phyloP scores from a whole-genome alignment of 2,329 filamentous ascomycete species.

The Neurospora crassa region DNA sequence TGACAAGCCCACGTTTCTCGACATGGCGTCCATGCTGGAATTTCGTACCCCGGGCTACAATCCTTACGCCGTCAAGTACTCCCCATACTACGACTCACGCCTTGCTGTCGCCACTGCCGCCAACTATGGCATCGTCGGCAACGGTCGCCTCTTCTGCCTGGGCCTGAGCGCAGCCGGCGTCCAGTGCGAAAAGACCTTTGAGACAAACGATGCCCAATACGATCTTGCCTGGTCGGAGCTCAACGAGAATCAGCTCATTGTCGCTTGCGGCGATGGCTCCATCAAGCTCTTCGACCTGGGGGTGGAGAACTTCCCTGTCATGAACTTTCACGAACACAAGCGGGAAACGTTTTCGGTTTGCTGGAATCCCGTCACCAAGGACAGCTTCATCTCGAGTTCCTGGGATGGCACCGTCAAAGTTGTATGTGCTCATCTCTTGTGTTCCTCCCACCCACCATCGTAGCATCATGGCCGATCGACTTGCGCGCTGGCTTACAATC shows the following conservation, averaged over 20 bases:
- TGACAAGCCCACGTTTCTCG: constrained; percentile 1
- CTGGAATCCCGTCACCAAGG: constrained; percentile 88
- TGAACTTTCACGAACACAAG: constrained; percentile 88
- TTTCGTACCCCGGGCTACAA: constrained; percentile 91
- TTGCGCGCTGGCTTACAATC: not conserved
- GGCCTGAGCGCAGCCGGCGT: constrained; percentile 77
- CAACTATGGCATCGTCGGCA: constrained; percentile 95
- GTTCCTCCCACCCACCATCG: not conserved
- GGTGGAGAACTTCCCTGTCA: constrained; percentile 74
- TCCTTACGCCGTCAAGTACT: constrained; percentile 96
- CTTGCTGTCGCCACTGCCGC: constrained; percentile 84
- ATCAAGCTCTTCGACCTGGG: constrained; percentile 88
- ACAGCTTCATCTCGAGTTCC: constrained; percentile 80
- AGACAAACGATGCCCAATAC: constrained; percentile 94
- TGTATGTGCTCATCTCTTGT: constrained; percentile 29
- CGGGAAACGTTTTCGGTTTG: constrained; percentile 86
- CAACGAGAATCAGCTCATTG: constrained; percentile 88
- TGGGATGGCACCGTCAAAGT: constrained; percentile 97
- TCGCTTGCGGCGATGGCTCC: constrained; percentile 85
- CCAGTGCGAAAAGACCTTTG: constrained; percentile 81
- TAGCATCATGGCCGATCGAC: not conserved
- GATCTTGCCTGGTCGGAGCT: constrained; percentile 93
- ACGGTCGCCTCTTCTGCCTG: constrained; percentile 80
- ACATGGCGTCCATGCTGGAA: constrained; percentile 66
- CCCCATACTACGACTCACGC: constrained; percentile 92